These are phyloP conservation scores for Saccharum hybrid DNA, from an alignment of 202 grass and related monocot genomes.

Conservation along the genomic window DNA sequence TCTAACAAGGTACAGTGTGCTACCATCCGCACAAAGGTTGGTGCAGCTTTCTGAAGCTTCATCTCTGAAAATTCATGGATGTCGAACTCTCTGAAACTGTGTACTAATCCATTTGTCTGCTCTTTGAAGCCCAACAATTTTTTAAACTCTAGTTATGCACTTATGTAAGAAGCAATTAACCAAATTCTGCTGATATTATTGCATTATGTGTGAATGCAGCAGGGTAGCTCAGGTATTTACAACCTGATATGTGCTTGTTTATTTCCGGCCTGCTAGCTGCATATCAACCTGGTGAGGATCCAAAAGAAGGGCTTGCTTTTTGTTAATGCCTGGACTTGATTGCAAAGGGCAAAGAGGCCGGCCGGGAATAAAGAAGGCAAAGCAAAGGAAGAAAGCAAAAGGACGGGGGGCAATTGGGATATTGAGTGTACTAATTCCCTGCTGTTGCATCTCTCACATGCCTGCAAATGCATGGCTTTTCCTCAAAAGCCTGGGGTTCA, in stretches of 20 bases:
- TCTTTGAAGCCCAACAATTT: not conserved
- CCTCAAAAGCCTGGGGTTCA: conserved; percentile 75
- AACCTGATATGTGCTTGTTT: conserved; percentile 7
- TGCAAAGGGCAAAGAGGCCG: conserved; percentile 50
- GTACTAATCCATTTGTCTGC: conserved; percentile 18
- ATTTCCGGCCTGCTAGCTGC: not conserved
- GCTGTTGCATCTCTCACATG: conserved; percentile 52
- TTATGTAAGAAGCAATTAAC: not conserved
- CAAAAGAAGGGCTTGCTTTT: conserved; percentile 49
- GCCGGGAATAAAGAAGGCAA: conserved; percentile 64
- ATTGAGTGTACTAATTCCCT: conserved; percentile 54
- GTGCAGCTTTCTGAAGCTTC: conserved; percentile 17
- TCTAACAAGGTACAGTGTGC: conserved; percentile 28
- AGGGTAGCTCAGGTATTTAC: not conserved
- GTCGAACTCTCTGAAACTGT: conserved; percentile 19
- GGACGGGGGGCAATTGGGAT: conserved; percentile 74
- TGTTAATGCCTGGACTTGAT: conserved; percentile 51
- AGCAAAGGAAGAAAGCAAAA: conserved; percentile 53
- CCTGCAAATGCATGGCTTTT: conserved; percentile 63
- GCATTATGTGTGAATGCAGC: not conserved
- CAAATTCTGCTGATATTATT: not conserved
- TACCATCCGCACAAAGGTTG: not conserved
- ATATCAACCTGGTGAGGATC: not conserved
- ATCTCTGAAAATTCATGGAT: not conserved
- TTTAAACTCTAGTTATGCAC: not conserved